phyloP scores from a whole-genome alignment of 805 yeast genomes.

The Wickerhamiella shivajii region DNA sequence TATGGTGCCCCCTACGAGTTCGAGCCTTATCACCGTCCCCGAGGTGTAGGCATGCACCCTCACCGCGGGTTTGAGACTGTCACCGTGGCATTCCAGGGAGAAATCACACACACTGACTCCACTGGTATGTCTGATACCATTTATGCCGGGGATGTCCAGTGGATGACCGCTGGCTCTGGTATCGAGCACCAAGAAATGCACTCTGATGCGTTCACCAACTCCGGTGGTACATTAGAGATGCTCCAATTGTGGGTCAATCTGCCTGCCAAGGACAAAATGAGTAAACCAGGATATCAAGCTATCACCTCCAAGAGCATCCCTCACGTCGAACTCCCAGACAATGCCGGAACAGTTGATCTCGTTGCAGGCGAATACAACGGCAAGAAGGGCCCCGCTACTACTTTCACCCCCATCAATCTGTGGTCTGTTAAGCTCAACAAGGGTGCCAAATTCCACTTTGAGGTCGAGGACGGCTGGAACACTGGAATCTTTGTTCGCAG shows the following conservation, averaged over 20 bases:
- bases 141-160: constrained; percentile 70
- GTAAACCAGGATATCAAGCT: constrained; percentile 65
- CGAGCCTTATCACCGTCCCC: constrained; percentile 8
- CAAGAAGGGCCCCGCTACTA: constrained; percentile 55
- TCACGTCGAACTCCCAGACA: constrained; percentile 40
- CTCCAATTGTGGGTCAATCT: constrained; percentile 80
- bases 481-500: constrained; percentile 52
- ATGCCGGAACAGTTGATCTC: constrained; percentile 50
- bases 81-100: constrained; percentile 48
- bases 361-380: constrained; percentile 68
- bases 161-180: constrained; percentile 87
- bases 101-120: constrained; percentile 69
- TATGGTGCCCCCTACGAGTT: constrained; percentile 11
- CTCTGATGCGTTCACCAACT: constrained; percentile 10
- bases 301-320: constrained; percentile 57
- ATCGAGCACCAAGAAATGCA: constrained; percentile 71
- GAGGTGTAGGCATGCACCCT: constrained; percentile 34
- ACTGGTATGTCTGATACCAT: constrained; percentile 66
- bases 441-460: constrained; percentile 49
- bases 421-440: constrained; percentile 52
- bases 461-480: constrained; percentile 45
- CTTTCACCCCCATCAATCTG: constrained; percentile 68
- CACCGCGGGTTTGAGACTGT: constrained; percentile 72
- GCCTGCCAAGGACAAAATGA: constrained; percentile 46
- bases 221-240: constrained; percentile 40